Conservation (phyloP, 495 filamentous ascomycete genomes). For the Hypoxylon fuscum region DNA sequence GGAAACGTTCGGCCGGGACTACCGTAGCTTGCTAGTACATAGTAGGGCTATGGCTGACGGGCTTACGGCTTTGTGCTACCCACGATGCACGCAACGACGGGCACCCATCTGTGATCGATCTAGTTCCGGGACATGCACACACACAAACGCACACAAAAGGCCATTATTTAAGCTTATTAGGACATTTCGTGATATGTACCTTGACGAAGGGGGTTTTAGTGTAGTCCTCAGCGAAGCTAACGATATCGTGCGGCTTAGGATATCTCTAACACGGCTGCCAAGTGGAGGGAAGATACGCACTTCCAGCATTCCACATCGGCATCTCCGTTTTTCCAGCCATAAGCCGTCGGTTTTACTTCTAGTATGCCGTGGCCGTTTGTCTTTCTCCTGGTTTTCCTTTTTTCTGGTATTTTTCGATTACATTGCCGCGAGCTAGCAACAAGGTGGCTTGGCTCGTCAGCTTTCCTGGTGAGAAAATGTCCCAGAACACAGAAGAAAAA, state of each 20-base stretch:
- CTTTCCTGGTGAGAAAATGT: no score
- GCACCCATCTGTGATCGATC: slow-evolving; percentile 34
- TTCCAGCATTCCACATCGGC: background rate
- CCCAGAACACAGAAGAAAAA: no score
- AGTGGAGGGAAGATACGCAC: no score
- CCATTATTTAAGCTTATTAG: no score
- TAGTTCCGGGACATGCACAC: background rate
- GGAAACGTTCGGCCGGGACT: slow-evolving; percentile 24
- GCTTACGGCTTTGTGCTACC: slow-evolving; percentile 25
- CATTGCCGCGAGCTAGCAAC: background rate
- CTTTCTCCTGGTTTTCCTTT: background rate
- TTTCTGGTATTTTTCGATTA: background rate
- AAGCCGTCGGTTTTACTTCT: background rate
- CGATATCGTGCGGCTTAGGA: background rate
- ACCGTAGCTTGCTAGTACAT: slow-evolving; percentile 24
- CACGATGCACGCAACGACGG: slow-evolving; percentile 37
- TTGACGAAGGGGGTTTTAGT: no score
- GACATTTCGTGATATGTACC: no score
- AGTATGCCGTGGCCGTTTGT: background rate
- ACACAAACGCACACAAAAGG: no score
- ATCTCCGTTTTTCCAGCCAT: background rate
- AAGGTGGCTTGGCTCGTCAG: slow-evolving; percentile 21
- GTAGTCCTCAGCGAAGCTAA: no score
- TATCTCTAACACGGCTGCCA: no score
- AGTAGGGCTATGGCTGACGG: slow-evolving; percentile 18